Evolutionary conservation across 192 early-diverging fungal genomes (phyloP), one percentile per base, ranked within the genome.

Genomic region (Coemansia brasiliensis): DNA sequence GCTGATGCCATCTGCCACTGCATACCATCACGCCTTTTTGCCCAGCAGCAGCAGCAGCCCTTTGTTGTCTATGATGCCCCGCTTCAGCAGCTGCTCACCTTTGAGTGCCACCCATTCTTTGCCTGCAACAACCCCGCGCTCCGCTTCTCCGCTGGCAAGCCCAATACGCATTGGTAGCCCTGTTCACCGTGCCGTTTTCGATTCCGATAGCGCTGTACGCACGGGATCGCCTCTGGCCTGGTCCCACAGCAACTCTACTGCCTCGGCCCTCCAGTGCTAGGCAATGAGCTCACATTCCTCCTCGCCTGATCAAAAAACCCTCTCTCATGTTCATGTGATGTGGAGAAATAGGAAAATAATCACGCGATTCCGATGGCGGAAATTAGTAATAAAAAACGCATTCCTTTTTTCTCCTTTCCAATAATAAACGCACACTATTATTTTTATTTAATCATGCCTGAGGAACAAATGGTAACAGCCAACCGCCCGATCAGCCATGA

Each of bases 401-500:
- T n/a, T 16, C 22, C 25, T 48, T 32, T 24, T 43, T 39, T 17
- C 12, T 42, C 6, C 15, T 10, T 18, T 13, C 20, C 18, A 25
- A 24, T 40, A 42, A 55, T 22, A 35, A 41, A 13, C 25, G 9
- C 5, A 40, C 21, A 41, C 1, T 21, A 4, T 24, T 54, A 21
- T 44, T 24, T 12, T 52, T 37, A 12, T 29, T 42, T 40, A 46
- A 35, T n/a, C n/a, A 72, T 79, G 75, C 52, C 69, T 1, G 53
- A 5, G 2, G 50, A 68, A 3, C 65, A 72, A 42, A 75, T 79
- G 56, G 59, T 65, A 39, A 88, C 86, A 61, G 90, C 92, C 59
- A 92, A 93, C 84, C 89, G 88, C 59, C 92, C 92, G n/a, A 67
- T 82, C 63, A 88, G 89, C 59, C 67, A 57, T 20, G 83, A 88